Percentiles rank a stretch among this genome's conserved stretches.
Conservation (phyloP, 164 flowering plant genomes). For the Berberis vulgaris region DNA sequence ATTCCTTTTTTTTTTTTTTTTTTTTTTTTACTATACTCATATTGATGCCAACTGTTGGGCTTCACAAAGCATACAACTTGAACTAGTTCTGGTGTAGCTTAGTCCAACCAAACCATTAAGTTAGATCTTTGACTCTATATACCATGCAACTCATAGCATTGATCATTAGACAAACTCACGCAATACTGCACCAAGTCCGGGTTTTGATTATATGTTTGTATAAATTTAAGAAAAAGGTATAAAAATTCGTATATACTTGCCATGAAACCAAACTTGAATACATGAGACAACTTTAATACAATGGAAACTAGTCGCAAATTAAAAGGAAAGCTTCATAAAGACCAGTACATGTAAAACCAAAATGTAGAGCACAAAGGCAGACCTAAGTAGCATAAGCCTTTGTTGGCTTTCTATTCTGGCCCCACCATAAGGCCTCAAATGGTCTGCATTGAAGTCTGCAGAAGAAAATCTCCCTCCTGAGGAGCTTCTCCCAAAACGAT, state of each 20-base stretch:
- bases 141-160: neutral
- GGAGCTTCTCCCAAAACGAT: conserved; percentile 45
- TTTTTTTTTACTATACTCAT: neutral
- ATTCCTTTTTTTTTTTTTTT: neutral
- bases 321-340: conserved; percentile 81
- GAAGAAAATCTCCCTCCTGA: conserved; percentile 25
- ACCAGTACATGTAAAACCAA: conserved; percentile 68
- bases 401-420: conserved; percentile 46
- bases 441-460: conserved; percentile 33
- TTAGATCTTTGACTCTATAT: neutral
- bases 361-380: conserved; percentile 76
- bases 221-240: too few relatives aligned
- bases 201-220: neutral
- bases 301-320: neutral
- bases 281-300: neutral
- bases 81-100: neutral
- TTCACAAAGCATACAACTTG: neutral
- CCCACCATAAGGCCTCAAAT: conserved; percentile 25
- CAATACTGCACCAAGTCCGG: neutral
- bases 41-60: too few relatives aligned
- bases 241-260: neutral
- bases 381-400: conserved; percentile 63
- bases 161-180: neutral
- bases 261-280: neutral
- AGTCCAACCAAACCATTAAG: neutral